Base-by-base conservation (phyloP, 352 stramenopile species). In the Phytopythium cucurbitacearum region DNA sequence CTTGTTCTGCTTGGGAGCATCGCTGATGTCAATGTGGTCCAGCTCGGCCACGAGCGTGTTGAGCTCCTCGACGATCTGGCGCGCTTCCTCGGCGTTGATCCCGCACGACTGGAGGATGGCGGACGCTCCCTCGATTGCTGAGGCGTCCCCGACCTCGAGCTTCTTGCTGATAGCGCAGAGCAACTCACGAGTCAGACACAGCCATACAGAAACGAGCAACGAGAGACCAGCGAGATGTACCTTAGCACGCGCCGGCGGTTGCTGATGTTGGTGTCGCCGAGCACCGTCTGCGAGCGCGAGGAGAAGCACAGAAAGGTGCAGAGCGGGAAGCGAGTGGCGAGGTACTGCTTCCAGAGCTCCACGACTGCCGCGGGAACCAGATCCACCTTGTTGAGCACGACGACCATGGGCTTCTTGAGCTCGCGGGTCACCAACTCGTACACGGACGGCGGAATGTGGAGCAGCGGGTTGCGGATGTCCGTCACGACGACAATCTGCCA, bases 301-400 rank as follows among this genome's bases (percentile, higher is more conserved):
- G 80, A 91, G 54, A 94, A 94, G 51, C 65, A 85, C 28, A 94
- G 56, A 47, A 91, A 64, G n/a, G 76, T 63, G 45, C 68, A 81
- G 16, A 84, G 67, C 15, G 81, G 81, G 51, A 91, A 94, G 8
- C 70, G 74, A 43, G 71, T 74, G 4, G 66, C 53, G 21, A 95
- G 55, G 48, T 83, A 91, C 38, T 58, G 54, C 37, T 83, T 80
- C 85, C 85, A 95, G 4, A 85, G 64, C 44, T 79, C 57, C 3
- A 91, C 73, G 8, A 87, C 76, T 16, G 59, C 57, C 7, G 61
- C 64, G 9, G 80, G 79, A 33, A 95, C 71, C 45, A 95, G 62
- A 67, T 95, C 85, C 16, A 91, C 69, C 68, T 95, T 95, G 56
- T 91, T 95, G 40, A 95, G 79, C 48, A 95, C 80, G 39, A 95